A percentile compares a stretch with the other conserved stretches of the same genome.
phyloP scores from a whole-genome alignment of 805 yeast species.

The Huiozyma sinensis region DNA sequence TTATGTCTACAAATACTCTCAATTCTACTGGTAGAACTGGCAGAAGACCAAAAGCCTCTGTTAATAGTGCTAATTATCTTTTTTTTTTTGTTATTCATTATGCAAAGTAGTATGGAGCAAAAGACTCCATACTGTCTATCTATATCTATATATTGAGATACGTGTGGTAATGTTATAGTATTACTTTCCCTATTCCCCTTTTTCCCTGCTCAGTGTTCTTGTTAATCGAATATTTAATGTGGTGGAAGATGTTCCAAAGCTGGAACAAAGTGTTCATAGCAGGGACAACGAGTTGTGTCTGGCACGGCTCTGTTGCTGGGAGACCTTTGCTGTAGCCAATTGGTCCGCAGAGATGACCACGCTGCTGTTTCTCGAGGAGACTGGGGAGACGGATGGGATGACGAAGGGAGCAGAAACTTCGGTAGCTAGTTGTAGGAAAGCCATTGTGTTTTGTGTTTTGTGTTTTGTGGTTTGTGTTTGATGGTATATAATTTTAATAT shows the following conservation, averaged over 20 bases:
- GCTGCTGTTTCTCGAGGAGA: conserved; percentile 23
- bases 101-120: too few species aligned
- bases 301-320: conserved; percentile 2
- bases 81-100: too few species aligned
- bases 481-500: background rate
- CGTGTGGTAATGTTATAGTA: background rate
- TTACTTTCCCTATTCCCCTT: background rate
- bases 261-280: conserved; percentile 3
- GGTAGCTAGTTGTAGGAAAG: conserved; percentile 45
- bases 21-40: conserved; percentile 40
- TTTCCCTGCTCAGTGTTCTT: background rate
- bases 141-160: background rate
- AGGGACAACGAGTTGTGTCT: conserved; percentile 11
- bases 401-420: conserved; percentile 50
- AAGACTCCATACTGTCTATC: too few species aligned
- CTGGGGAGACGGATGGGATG: conserved; percentile 32
- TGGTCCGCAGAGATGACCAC: conserved; percentile 3
- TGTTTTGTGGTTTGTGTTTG: conserved; percentile 1
- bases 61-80: too few species aligned
- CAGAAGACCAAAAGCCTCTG: background rate
- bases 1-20: conserved; percentile 64
- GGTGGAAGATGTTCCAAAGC: background rate
- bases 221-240: background rate
- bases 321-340: background rate
- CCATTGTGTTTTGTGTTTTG: conserved; percentile 5